Conservation (phyloP, 1,284 basidiomycete species). For the Rhodotorula sp. region DNA sequence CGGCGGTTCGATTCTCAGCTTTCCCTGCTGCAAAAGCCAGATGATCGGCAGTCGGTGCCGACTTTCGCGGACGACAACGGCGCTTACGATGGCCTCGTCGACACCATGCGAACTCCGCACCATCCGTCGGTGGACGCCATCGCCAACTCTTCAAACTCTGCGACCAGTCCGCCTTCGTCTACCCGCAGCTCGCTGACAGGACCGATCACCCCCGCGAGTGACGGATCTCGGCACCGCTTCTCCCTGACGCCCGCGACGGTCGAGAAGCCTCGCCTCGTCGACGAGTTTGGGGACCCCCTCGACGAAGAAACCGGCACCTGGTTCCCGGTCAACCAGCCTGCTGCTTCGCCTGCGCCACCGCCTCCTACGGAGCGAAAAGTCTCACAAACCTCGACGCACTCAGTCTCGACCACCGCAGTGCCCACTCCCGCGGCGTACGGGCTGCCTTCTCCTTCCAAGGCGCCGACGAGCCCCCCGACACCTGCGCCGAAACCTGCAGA, state of each 20-base stretch:
- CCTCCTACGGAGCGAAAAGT: not conserved
- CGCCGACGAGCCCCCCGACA: slow-evolving; percentile 14
- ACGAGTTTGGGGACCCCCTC: slow-evolving; percentile 37
- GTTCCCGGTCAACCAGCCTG: slow-evolving; percentile 31
- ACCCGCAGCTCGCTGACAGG: slow-evolving; percentile 30
- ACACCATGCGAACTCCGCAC: not conserved
- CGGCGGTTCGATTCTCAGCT: not conserved
- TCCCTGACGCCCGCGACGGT: not conserved
- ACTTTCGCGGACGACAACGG: slow-evolving; percentile 26
- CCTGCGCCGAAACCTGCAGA: not conserved
- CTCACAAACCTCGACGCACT: not conserved
- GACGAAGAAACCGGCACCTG: slow-evolving; percentile 23
- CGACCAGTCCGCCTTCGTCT: slow-evolving; percentile 24
- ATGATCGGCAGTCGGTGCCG: slow-evolving; percentile 4
- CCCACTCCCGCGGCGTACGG: slow-evolving; percentile 19
- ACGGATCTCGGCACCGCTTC: not conserved
- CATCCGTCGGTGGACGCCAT: not conserved
- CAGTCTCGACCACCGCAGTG: slow-evolving; percentile 5
- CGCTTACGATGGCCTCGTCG: slow-evolving; percentile 20
- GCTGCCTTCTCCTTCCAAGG: slow-evolving; percentile 17
- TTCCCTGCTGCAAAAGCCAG: not conserved
- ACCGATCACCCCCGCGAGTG: slow-evolving; percentile 30
- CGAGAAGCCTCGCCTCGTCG: slow-evolving; percentile 1
- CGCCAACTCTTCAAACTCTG: not conserved
- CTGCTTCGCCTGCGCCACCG: not conserved